These are phyloP conservation scores for Phytophthora constricta DNA, from an alignment of 352 stramenopile genomes.

Conservation along the genomic window DNA sequence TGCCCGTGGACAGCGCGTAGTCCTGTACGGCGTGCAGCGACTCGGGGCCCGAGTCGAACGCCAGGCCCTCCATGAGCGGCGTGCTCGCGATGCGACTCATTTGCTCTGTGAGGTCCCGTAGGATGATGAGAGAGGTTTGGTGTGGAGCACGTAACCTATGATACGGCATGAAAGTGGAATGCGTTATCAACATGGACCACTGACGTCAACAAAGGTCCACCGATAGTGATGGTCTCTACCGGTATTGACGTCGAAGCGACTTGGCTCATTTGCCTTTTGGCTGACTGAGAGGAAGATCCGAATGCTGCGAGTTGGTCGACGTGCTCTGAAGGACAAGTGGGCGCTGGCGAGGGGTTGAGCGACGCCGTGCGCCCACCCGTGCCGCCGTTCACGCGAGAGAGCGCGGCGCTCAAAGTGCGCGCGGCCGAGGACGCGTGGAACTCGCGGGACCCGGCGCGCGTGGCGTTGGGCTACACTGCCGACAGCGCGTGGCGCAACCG, in stretches of 20 bases:
- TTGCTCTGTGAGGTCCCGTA: too few relatives aligned
- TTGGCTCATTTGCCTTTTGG: too few relatives aligned
- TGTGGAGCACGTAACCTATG: too few relatives aligned
- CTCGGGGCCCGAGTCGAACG: constrained; percentile 32
- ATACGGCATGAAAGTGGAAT: too few relatives aligned
- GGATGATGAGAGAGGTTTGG: too few relatives aligned
- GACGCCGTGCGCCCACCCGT: constrained; percentile 44
- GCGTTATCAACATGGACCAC: too few relatives aligned
- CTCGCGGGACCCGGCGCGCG: constrained; percentile 65
- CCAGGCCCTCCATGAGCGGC: constrained; percentile 26
- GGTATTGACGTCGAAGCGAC: too few relatives aligned
- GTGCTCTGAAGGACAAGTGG: not conserved
- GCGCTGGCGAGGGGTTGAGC: constrained; percentile 13
- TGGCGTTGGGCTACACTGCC: constrained; percentile 84
- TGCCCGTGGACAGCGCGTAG: constrained; percentile 34
- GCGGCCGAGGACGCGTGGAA: constrained; percentile 92
- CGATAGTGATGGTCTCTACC: too few relatives aligned
- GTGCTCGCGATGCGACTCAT: not conserved
- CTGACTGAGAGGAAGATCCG: too few relatives aligned
- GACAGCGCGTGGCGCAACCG: constrained; percentile 90
- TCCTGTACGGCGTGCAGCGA: constrained; percentile 40
- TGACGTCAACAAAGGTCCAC: too few relatives aligned
- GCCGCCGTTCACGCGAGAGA: constrained; percentile 85
- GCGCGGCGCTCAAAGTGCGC: constrained; percentile 79
- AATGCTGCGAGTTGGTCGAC: not conserved